Base-by-base conservation (phyloP, 192 early-diverging fungal genomes). In the Paraglomus brasilianum region DNA sequence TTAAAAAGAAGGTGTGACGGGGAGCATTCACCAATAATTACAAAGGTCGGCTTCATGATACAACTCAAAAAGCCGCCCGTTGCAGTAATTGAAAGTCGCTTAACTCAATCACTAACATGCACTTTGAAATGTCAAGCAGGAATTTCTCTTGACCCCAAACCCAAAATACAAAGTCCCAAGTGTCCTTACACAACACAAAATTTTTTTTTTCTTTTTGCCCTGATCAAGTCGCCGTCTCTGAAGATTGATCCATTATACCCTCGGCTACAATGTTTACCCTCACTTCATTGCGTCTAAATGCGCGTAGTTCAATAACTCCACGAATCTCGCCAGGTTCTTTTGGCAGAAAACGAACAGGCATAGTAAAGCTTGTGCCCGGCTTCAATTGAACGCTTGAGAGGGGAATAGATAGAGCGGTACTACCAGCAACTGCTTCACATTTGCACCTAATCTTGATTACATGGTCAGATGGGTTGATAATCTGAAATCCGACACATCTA, bases 351-450 rank as follows among this genome's bases (percentile, higher is more conserved):
- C 52, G 52, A 30, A 69, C 42, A 10, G 66, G 66, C 44, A 69
- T 43, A 56, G 44, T 10, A 5, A 55, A 40, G 56, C 41, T 56
- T 50, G 66, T 53, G 19, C 17, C 38, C n/a, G 66, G 66, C 42
- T 69, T 69, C 8, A 69, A 56, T 69, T 52, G 52, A 14, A 69
- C 66, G 56, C 66, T 69, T 7, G 66, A 69, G 11, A 69, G 22
- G 19, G 66, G 66, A 17, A 69, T 69, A 5, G 52, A 69, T 21
- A 69, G 14, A 22, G 30, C 51, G 0, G 66, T 10, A 14, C 3
- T 40, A 5, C 14, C n/a, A 11, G 53, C 11, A 1, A 56, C 40
- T 57, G 58, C 19, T 15, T 69, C 67, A 47, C 55, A 48, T 58
- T 69, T 69, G 41, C 67, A 69, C 48, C 49, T 52, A 40, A 69